Base-by-base conservation (phyloP, 352 stramenopile genomes). In the Globisporangium okanoganense region DNA sequence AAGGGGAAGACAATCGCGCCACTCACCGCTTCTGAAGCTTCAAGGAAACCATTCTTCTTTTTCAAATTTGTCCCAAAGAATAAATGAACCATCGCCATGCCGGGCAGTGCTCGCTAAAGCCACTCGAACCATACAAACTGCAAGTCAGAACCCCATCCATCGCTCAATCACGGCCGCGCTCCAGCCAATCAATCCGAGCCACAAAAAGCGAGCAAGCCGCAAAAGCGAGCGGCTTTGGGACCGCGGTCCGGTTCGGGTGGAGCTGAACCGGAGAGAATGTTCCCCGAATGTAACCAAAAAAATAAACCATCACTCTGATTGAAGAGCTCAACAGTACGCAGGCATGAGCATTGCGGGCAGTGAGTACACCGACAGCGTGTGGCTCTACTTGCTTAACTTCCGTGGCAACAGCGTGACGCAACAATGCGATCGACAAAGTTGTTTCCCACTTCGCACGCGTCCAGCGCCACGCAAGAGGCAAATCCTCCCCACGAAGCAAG, bases 11-110 rank as follows among this genome's bases (percentile, higher is more conserved):
- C 16, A n/a, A 27, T 55, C 56, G 61, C 35, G 55, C 7, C 29
- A 88, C 84, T 75, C 74, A 94, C 82, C 85, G 84, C 81, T 95
- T 95, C 78, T 95, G 85, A 59, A 95, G 82, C 81, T 93, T 95
- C 67, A 95, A 73, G 47, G 85, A 95, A 76, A 95, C 85, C 85
- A 95, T 88, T 85, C 72, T 87, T 85, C 69, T 79, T 78, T 85
- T 69, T 75, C 70, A 73, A 82, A 82, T 78, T 86, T 88, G 80
- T 89, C 82, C 82, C 82, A 92, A 91, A 88, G 82, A 91, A 82
- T 82, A 82, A 86, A 79, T 77, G 70, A 60, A 29, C 27, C 20
- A 41, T 20, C 14, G 14, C 7, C 40, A 36, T 38, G 58, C 25
- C 22, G n/a, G 3, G 45, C 38, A 6, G 22, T 24, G 16, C 8